Percentiles rank a stretch among this genome's conserved stretches.
Conservation (phyloP, 306 rosid genomes). For the Morella rubra region DNA sequence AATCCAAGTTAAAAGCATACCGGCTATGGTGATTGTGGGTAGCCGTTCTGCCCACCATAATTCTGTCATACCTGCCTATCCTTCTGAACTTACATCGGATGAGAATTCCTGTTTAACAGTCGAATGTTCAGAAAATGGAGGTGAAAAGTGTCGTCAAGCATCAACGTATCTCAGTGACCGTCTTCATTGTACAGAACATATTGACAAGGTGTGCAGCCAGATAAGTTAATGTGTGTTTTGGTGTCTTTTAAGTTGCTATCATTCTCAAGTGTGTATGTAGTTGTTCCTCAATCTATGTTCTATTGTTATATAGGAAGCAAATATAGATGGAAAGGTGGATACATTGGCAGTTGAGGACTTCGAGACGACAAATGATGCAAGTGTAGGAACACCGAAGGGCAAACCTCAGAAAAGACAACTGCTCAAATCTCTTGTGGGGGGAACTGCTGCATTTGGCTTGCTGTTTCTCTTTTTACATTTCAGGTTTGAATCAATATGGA, state of each 20-base stretch:
- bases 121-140: constrained; percentile 32
- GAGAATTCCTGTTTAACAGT: constrained; percentile 14
- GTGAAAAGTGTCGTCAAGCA: constrained; percentile 23
- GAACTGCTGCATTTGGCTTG: constrained; percentile 49
- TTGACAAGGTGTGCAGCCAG: constrained; percentile 8
- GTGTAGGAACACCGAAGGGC: constrained; percentile 20
- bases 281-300: constrained; percentile 24
- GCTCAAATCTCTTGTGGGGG: constrained; percentile 47
- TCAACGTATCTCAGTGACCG: constrained; percentile 14
- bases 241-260: background rate
- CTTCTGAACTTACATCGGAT: constrained; percentile 25
- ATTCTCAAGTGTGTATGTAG: constrained; percentile 18
- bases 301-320: constrained; percentile 33
- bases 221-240: constrained; percentile 25
- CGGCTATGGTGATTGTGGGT: constrained; percentile 19
- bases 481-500: constrained; percentile 41
- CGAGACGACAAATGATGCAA: constrained; percentile 9
- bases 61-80: constrained; percentile 19
- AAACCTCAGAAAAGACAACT: constrained; percentile 36
- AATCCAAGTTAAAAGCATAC: constrained; percentile 5
- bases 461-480: constrained; percentile 35
- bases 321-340: constrained; percentile 27
- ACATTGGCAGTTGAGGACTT: constrained; percentile 19
- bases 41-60: constrained; percentile 7
- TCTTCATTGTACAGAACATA: constrained; percentile 25